A percentile compares a stretch with the other conserved stretches of the same genome.
These are phyloP conservation scores for Pterula multifida DNA, from an alignment of 1,284 basidiomycete genomes.

Conservation along the genomic window DNA sequence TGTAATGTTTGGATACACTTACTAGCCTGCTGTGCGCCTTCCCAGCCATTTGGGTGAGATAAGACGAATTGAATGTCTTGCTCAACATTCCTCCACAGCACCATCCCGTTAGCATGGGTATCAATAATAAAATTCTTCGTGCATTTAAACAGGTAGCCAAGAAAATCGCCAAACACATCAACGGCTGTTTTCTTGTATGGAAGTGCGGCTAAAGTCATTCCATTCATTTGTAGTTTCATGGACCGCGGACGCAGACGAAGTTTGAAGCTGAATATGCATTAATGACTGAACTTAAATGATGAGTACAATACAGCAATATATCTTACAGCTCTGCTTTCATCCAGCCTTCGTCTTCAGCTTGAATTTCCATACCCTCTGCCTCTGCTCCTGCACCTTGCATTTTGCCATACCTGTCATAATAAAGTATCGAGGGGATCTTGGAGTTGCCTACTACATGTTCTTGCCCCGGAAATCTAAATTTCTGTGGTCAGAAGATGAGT, in stretches of 20 bases:
- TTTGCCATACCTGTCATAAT: slow-evolving; percentile 49
- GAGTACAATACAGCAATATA: slow-evolving; percentile 3
- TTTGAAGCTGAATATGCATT: slow-evolving; percentile 47
- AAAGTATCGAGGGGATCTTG: slow-evolving; percentile 68
- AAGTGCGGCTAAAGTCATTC: slow-evolving; percentile 56
- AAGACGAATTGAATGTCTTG: slow-evolving; percentile 58
- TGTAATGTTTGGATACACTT: background rate
- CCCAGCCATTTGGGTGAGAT: slow-evolving; percentile 74
- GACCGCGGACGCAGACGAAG: slow-evolving; percentile 59
- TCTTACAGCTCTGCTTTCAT: slow-evolving; percentile 59
- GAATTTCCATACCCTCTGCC: slow-evolving; percentile 45
- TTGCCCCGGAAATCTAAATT: slow-evolving; percentile 58
- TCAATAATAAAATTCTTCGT: slow-evolving; percentile 62
- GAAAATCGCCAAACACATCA: slow-evolving; percentile 67
- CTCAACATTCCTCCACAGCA: slow-evolving; percentile 56
- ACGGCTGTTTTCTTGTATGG: slow-evolving; percentile 55
- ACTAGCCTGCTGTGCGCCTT: slow-evolving; percentile 62
- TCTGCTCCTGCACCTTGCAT: slow-evolving; percentile 66
- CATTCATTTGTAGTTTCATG: slow-evolving; percentile 72
- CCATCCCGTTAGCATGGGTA: slow-evolving; percentile 56
- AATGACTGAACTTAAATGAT: background rate
- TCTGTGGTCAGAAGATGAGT: slow-evolving; percentile 7
- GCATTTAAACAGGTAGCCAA: slow-evolving; percentile 60
- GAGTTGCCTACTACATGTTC: slow-evolving; percentile 75
- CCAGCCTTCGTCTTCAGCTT: slow-evolving; percentile 66